A percentile compares a stretch with the other conserved stretches of the same genome.
These are phyloP conservation scores for Xylaria palmicola DNA, from an alignment of 495 filamentous ascomycete species.

Conservation along the genomic window DNA sequence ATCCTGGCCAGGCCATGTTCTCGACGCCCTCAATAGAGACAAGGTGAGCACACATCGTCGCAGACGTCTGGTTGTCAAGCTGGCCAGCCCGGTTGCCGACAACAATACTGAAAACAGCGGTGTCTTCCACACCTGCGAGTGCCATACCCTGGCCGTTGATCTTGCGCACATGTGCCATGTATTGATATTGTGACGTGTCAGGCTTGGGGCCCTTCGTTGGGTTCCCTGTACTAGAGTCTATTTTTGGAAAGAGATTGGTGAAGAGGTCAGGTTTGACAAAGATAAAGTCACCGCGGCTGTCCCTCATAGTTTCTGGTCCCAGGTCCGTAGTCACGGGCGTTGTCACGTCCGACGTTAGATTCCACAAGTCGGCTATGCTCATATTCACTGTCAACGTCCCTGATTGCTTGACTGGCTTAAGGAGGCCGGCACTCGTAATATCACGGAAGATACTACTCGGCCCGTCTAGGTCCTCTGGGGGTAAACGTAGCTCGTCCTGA, in stretches of 20 bases:
- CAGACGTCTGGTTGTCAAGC: conserved; percentile 17
- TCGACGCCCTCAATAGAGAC: conserved; percentile 38
- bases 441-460: conserved; percentile 6
- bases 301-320: background rate
- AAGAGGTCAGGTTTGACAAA: conserved; percentile 28
- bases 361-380: conserved; percentile 14
- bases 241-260: conserved; percentile 22
- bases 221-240: conserved; percentile 4
- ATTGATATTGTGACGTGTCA: conserved; percentile 32
- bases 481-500: conserved; percentile 29
- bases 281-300: conserved; percentile 20
- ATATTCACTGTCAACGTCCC: conserved; percentile 18
- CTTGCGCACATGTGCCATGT: conserved; percentile 44
- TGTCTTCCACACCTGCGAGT: conserved; percentile 28
- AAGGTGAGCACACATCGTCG: conserved; percentile 34
- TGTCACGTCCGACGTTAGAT: conserved; percentile 6
- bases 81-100: conserved; percentile 35
- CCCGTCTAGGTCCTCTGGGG: conserved; percentile 12
- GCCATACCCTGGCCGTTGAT: conserved; percentile 42
- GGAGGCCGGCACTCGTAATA: conserved; percentile 15
- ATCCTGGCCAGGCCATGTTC: conserved; percentile 6
- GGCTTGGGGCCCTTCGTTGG: conserved; percentile 4
- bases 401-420: conserved; percentile 18
- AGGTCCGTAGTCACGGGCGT: conserved; percentile 4
- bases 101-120: conserved; percentile 38